Conservation (phyloP, 345 rosid genomes). For the Eucalyptus regnans region DNA sequence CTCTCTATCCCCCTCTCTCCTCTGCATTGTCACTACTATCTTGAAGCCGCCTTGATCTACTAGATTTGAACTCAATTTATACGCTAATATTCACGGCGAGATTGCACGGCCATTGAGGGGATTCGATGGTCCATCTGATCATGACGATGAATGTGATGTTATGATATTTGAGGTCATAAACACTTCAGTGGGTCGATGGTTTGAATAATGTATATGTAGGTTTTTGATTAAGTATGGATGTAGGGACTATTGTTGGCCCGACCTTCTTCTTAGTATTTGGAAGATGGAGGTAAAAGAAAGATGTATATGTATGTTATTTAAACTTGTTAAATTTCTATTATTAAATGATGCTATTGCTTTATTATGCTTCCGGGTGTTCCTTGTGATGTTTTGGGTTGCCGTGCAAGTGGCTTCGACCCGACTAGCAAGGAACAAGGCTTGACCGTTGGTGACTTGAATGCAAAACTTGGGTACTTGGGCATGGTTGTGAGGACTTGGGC, state of each 20-base stretch:
- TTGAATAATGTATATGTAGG: not conserved
- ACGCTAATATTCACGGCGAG: too few species aligned
- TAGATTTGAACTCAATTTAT: too few species aligned
- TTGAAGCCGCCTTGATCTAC: too few species aligned
- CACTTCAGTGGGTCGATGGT: not conserved
- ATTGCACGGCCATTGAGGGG: too few species aligned
- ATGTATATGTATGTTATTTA: not conserved
- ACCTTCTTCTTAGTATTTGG: not conserved
- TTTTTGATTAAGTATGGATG: not conserved
- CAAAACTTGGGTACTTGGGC: not conserved
- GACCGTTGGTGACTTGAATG: not conserved
- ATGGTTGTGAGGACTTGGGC: not conserved
- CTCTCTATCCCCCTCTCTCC: too few species aligned
- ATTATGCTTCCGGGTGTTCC: not conserved
- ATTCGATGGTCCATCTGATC: not conserved
- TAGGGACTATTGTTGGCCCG: not conserved
- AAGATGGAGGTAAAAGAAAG: not conserved
- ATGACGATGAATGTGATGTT: not conserved
- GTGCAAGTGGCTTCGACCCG: accelerated
- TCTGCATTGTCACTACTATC: too few species aligned
- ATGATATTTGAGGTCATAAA: not conserved
- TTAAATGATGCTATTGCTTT: not conserved
- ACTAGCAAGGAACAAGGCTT: not conserved
- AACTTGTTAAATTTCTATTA: not conserved
- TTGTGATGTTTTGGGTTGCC: not conserved